A percentile compares a stretch with the other conserved stretches of the same genome.
Evolutionary conservation across 2,329 filamentous ascomycete genomes (phyloP).

Genomic region (Zalaria obscura): DNA sequence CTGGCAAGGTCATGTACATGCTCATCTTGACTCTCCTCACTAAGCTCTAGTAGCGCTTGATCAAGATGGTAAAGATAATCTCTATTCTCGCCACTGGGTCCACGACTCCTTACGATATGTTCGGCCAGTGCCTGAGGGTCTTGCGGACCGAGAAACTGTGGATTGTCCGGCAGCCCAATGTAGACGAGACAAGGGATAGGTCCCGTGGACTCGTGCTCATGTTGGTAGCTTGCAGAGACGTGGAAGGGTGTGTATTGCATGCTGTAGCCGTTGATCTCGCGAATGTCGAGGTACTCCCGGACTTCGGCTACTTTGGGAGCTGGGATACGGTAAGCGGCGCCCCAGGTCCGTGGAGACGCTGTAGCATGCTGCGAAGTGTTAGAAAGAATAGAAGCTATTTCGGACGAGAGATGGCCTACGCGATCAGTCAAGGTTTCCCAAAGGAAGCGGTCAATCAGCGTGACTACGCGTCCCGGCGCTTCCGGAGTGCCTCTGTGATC

Average conservation of each 20-base stretch:
- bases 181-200: conserved; percentile 60
- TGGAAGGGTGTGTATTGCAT: conserved; percentile 85
- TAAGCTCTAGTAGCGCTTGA: conserved; percentile 55
- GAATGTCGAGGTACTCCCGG: conserved; percentile 80
- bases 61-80: conserved; percentile 83
- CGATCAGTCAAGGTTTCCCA: conserved; percentile 65
- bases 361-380: conserved; percentile 34
- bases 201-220: conserved; percentile 20
- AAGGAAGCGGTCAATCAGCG: conserved; percentile 70
- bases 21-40: conserved; percentile 62
- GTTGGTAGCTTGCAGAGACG: conserved; percentile 35
- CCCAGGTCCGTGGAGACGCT: conserved; percentile 63
- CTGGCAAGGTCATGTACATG: conserved; percentile 73
- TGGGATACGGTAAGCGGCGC: conserved; percentile 65
- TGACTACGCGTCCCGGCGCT: conserved; percentile 80
- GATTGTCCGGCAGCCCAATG: conserved; percentile 85
- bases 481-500: conserved; percentile 89
- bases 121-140: conserved; percentile 63
- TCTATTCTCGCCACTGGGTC: conserved; percentile 76
- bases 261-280: conserved; percentile 94
- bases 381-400: neutral
- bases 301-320: conserved; percentile 63
- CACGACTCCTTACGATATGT: conserved; percentile 63
- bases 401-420: conserved; percentile 21
- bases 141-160: conserved; percentile 79